A percentile compares a stretch with the other conserved stretches of the same genome.
phyloP scores from a whole-genome alignment of 2,329 filamentous ascomycete species.

The Talaromyces sp. region DNA sequence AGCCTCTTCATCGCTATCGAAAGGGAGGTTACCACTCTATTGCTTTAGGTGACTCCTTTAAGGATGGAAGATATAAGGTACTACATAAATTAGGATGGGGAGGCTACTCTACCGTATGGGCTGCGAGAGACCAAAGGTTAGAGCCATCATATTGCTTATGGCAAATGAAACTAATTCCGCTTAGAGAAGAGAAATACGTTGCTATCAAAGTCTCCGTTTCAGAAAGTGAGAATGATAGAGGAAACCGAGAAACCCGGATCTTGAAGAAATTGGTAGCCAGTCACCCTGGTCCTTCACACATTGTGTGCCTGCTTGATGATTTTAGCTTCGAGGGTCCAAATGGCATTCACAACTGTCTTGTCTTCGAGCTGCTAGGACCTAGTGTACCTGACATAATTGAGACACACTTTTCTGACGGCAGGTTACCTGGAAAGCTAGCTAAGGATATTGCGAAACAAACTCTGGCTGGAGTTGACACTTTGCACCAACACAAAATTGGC shows the following conservation, averaged over 20 bases:
- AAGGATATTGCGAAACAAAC: constrained; percentile 37
- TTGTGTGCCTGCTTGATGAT: background rate
- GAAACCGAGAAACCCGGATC: background rate
- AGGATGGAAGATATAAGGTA: constrained; percentile 27
- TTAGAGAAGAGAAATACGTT: background rate
- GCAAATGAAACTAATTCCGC: background rate
- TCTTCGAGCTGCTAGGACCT: background rate
- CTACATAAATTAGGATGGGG: constrained; percentile 34
- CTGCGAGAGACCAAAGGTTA: constrained; percentile 23
- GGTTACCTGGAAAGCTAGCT: constrained; percentile 31
- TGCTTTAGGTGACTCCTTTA: constrained; percentile 22
- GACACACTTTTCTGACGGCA: constrained; percentile 1
- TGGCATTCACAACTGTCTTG: background rate
- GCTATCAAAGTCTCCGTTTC: constrained; percentile 2
- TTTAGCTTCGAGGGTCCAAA: background rate
- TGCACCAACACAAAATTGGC: constrained; percentile 35
- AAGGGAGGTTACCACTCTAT: constrained; percentile 21
- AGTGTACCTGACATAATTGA: background rate
- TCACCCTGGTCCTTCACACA: background rate
- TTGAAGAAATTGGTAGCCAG: background rate
- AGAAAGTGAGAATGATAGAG: background rate
- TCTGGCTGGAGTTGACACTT: constrained; percentile 29
- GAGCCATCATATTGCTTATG: background rate
- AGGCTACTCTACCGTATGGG: constrained; percentile 32
- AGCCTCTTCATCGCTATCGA: constrained; percentile 2